Evolutionary conservation across 2,329 filamentous ascomycete species (phyloP).

Genomic region (Ceratocystis lukuohia): DNA sequence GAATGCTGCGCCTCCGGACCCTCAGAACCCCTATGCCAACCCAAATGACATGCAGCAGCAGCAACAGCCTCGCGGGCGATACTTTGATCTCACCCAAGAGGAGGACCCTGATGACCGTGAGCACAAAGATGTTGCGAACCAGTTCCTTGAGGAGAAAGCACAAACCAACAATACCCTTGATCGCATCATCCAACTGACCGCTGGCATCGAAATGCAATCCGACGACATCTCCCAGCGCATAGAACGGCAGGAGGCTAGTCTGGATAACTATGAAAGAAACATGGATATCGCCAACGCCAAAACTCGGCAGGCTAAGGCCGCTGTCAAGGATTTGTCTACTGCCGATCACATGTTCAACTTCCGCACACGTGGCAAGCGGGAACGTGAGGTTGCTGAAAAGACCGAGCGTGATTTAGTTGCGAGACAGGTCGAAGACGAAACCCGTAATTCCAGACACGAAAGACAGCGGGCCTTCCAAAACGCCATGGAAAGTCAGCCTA

Average conservation of each 20-base stretch:
- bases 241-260: constrained; percentile 60
- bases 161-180: constrained; percentile 20
- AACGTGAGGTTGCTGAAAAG: constrained; percentile 56
- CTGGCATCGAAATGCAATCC: constrained; percentile 57
- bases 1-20: constrained; percentile 5
- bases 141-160: constrained; percentile 42
- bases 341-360: constrained; percentile 73
- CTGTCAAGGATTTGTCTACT: constrained; percentile 69
- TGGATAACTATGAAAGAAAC: constrained; percentile 72
- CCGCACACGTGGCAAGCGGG: constrained; percentile 46
- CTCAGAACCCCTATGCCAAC: constrained; percentile 19
- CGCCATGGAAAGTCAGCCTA: constrained; percentile 11
- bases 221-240: constrained; percentile 58
- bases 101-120: constrained; percentile 65
- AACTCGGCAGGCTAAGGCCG: constrained; percentile 63
- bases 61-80: constrained; percentile 46
- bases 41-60: constrained; percentile 30
- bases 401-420: constrained; percentile 38
- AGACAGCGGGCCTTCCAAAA: constrained; percentile 26
- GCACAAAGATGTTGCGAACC: constrained; percentile 44
- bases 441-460: constrained; percentile 14
- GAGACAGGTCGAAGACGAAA: constrained; percentile 13
- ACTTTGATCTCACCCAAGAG: constrained; percentile 60
- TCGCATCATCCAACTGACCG: constrained; percentile 47
- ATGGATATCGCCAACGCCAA: constrained; percentile 68